Conservation (phyloP, 345 rosid species). For the Stellera chamaejasme region DNA sequence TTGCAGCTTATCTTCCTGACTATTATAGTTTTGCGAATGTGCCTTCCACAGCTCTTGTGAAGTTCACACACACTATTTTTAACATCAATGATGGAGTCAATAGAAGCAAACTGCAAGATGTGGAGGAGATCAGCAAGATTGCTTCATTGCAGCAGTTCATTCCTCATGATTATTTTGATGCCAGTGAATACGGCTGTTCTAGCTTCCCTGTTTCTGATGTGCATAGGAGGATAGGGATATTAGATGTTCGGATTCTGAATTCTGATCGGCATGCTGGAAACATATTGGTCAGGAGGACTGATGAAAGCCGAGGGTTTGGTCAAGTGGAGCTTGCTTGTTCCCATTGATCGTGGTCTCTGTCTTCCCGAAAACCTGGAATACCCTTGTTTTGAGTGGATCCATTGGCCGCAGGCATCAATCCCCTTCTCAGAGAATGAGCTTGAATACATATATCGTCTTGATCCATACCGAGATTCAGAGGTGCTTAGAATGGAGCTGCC, state of each 20-base stretch:
- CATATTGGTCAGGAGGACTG: conserved; percentile 76
- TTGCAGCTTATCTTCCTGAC: conserved; percentile 97
- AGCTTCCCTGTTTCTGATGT: conserved; percentile 91
- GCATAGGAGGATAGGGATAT: conserved; percentile 82
- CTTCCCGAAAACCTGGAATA: conserved; percentile 93
- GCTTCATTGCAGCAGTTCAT: conserved; percentile 94
- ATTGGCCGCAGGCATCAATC: conserved; percentile 98
- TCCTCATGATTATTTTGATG: conserved; percentile 92
- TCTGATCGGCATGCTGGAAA: conserved; percentile 98
- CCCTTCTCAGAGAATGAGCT: conserved; percentile 97
- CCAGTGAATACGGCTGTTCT: conserved; percentile 92
- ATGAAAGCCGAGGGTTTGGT: conserved; percentile 63
- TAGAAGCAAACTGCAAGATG: conserved; percentile 45
- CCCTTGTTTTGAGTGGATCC: conserved; percentile 99
- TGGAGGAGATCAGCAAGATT: conserved; percentile 79
- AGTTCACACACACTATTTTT: conserved; percentile 86
- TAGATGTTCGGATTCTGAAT: conserved; percentile 83
- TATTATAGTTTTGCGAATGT: conserved; percentile 72
- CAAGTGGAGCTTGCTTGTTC: conserved; percentile 79
- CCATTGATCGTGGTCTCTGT: conserved; percentile 97
- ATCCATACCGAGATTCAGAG: conserved; percentile 58
- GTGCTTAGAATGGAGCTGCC: conserved; percentile 84
- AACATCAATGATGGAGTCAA: conserved; percentile 81
- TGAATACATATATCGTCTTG: conserved; percentile 57
- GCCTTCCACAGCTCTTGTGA: conserved; percentile 93